Conservation (phyloP, 2,329 filamentous ascomycete species). For the Alternaria longipes region DNA sequence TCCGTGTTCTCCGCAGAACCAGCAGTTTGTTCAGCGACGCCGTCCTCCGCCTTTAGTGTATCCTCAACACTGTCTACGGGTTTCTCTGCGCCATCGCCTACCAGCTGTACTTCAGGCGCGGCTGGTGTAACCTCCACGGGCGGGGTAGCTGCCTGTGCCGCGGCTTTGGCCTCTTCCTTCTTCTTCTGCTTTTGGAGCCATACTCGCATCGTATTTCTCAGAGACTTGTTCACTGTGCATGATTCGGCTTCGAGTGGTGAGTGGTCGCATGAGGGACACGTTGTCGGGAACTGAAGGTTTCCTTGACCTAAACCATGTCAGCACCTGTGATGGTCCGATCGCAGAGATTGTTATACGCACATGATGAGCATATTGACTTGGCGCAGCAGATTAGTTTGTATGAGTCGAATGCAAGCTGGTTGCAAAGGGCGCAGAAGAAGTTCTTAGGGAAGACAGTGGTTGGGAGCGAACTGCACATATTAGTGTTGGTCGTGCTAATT, state of each 20-base stretch:
- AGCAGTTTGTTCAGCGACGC: slow-evolving; percentile 16
- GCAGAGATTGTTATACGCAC: slow-evolving; percentile 63
- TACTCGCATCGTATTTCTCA: slow-evolving; percentile 91
- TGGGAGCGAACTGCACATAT: slow-evolving; percentile 70
- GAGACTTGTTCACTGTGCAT: slow-evolving; percentile 86
- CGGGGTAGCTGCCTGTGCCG: slow-evolving; percentile 42
- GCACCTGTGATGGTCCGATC: neutral
- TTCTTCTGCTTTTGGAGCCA: slow-evolving; percentile 92
- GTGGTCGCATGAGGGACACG: slow-evolving; percentile 93
- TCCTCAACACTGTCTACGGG: slow-evolving; percentile 44
- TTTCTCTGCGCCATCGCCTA: slow-evolving; percentile 34
- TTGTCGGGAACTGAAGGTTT: slow-evolving; percentile 71
- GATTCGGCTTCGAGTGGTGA: slow-evolving; percentile 85
- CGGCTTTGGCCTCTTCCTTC: slow-evolving; percentile 50
- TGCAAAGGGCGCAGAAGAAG: slow-evolving; percentile 92
- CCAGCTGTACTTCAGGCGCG: slow-evolving; percentile 32
- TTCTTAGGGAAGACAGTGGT: slow-evolving; percentile 94
- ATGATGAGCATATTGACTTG: slow-evolving; percentile 89
- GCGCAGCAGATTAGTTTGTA: slow-evolving; percentile 95
- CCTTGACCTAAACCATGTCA: slow-evolving; percentile 38
- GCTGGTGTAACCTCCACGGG: slow-evolving; percentile 31
- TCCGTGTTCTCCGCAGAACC: slow-evolving; percentile 23
- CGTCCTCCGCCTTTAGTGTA: slow-evolving; percentile 21
- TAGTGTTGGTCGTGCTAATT: slow-evolving; percentile 14
- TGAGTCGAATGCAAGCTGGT: slow-evolving; percentile 87